Base-by-base conservation (phyloP, 1,284 basidiomycete genomes). In the Phellopilus nigrolimitatus region DNA sequence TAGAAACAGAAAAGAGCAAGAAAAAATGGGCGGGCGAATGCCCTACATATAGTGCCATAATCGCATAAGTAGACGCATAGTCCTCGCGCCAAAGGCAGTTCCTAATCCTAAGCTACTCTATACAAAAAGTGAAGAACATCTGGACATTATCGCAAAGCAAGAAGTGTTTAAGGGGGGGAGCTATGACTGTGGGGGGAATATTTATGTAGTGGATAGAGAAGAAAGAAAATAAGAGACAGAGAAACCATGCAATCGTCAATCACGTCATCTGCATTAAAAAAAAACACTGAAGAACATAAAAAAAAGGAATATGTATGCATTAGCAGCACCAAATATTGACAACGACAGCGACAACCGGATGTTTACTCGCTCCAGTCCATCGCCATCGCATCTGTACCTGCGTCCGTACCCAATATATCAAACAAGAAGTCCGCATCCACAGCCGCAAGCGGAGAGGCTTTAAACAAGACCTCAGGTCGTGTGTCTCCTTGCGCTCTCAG, bases 361-460 rank as follows among this genome's bases (percentile, higher is more conserved):
- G 27, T 21, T 38, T 50, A 56, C 25, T 30, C 28, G 44, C 43
- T 56, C 24, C 40, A 54, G 39, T 58, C 57, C 55, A 56, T 54
- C 25, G 34, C 31, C 48, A 47, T 45, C n/a, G 36, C 25, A 39
- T 42, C 42, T 21, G 12, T 27, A 31, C 9, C 15, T 17, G 47
- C 43, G 12, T 51, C 44, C 13, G 12, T 64, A 10, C 68, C 71
- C 31, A 89, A 70, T 47, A 88, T 79, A 53, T 80, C 76, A 19
- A 76, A 73, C 62, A 90, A 65, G 66, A 88, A 90, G 5, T 74
- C 66, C 21, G 51, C 53, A 25, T 55, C 53, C 24, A 80, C 79
- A 15, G 78, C 69, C 8, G 78, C 83, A 49, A 90, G 68, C 21
- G 88, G 83, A 30, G 83, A 85, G 13, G 82, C 83, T 30, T 66